Percentiles rank a stretch among this genome's conserved stretches.
Evolutionary conservation across 306 rosid species (phyloP).

Genomic region (Fagus sylvatica): DNA sequence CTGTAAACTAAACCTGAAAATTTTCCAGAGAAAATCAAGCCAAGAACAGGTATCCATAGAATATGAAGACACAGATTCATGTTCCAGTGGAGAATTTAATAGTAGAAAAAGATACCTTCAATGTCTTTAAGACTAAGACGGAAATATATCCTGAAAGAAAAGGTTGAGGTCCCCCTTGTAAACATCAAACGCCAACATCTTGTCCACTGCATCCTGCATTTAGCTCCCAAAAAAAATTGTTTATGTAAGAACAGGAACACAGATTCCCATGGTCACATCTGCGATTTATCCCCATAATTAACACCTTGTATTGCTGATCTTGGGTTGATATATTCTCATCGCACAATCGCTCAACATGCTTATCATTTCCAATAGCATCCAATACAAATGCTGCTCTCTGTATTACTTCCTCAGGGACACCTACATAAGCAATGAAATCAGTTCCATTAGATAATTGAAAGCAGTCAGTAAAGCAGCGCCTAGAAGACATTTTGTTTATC

Average conservation of each 20-base stretch:
- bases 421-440: constrained; percentile 33
- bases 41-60: neutral
- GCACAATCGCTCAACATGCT: constrained; percentile 54
- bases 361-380: constrained; percentile 58
- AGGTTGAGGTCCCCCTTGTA: constrained; percentile 54
- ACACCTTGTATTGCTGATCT: constrained; percentile 73
- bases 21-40: neutral
- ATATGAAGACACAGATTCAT: neutral
- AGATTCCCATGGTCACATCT: constrained; percentile 19
- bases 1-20: neutral
- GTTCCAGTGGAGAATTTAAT: neutral
- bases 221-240: neutral
- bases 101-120: constrained; percentile 9
- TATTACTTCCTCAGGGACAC: constrained; percentile 76
- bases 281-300: constrained; percentile 23
- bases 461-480: neutral
- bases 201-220: constrained; percentile 70
- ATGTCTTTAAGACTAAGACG: constrained; percentile 19
- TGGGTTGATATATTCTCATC: constrained; percentile 58
- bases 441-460: neutral
- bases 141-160: constrained; percentile 66
- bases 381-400: constrained; percentile 76
- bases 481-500: neutral
- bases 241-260: constrained; percentile 3
- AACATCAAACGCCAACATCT: constrained; percentile 69